Conservation (phyloP, 352 stramenopile species). For the Pythium sp. region DNA sequence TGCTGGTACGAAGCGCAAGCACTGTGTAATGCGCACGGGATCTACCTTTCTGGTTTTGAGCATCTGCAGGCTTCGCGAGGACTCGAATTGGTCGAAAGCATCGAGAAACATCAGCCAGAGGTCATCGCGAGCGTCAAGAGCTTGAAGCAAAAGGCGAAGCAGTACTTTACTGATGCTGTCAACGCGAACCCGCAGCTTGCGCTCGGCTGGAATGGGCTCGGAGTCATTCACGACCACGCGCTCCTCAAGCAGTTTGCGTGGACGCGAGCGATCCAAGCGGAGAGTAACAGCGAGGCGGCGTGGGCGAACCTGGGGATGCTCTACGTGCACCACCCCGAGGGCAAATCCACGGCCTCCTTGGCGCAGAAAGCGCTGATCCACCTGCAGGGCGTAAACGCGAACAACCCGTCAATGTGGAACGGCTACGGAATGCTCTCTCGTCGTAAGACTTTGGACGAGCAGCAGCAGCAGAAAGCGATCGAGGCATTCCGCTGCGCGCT, state of each 20-base stretch:
- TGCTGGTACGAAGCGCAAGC: conserved; percentile 80
- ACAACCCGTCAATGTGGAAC: conserved; percentile 86
- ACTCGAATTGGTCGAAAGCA: neutral
- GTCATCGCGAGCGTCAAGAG: conserved; percentile 15
- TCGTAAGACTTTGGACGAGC: conserved; percentile 25
- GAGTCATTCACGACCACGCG: conserved; percentile 49
- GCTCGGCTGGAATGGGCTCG: conserved; percentile 79
- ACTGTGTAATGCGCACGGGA: conserved; percentile 28
- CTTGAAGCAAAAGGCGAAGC: conserved; percentile 32
- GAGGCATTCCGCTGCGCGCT: conserved; percentile 80
- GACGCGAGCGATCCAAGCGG: conserved; percentile 57
- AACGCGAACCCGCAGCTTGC: conserved; percentile 40
- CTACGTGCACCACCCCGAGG: conserved; percentile 51
- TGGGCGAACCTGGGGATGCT: conserved; percentile 88
- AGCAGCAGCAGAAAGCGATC: conserved; percentile 47
- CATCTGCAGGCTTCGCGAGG: conserved; percentile 4
- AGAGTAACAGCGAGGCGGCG: conserved; percentile 52
- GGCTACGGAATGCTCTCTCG: conserved; percentile 79
- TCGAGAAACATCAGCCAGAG: neutral
- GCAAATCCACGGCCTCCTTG: conserved; percentile 30
- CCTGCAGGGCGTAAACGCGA: conserved; percentile 75
- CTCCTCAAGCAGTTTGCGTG: conserved; percentile 82
- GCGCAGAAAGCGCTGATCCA: conserved; percentile 81
- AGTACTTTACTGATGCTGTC: conserved; percentile 50
- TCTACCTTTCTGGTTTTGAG: conserved; percentile 45